Base-by-base conservation (phyloP, 805 yeast species). In the Candida silvatica region DNA sequence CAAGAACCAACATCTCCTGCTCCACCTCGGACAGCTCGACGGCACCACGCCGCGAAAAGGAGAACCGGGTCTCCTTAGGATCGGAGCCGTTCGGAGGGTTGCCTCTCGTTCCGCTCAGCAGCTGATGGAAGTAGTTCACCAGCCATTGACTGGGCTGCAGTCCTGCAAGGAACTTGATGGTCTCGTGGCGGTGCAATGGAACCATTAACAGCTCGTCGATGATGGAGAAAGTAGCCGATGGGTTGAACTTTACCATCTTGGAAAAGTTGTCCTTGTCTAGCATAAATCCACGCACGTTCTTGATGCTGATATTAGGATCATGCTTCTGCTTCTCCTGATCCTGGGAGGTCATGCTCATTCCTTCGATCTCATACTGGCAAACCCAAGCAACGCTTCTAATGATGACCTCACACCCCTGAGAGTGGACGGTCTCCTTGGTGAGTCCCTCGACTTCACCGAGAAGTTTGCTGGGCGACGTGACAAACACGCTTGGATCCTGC, bases 121-220 rank as follows among this genome's bases (percentile, higher is more conserved):
- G 51, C 46, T 78, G 81, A 54, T 69, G 78, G 14, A 79, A 65
- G 51, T 79, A 81, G 44, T 76, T 75, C 25, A 80, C 73, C 29
- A 76, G 45, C 37, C 72, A 55, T 43, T 70, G 69, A 20, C 72
- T 72, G 15, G 77, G 52, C 35, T 75, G 71, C 45, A 75, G 53
- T 50, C 76, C 84, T 1, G 86, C 76, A 16, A 81, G 52, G 41
- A 71, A 74, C 84, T 85, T 78, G 29, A 81, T 74, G 11, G 80
- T 49, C 0, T 71, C 71, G 20, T 85, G 55, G 45, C 88, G 65
- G 44, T 66, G 69, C 0, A 86, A 86, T 37, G 61, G 59, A 34
- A 77, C 71, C 84, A 80, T 79, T 36, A 81, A 59, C 64, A 82
- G 58, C 54, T 82, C 90, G 53, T 80, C 87, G 50, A 80, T 59